Conservation (phyloP, 106 monocot species). For the Allium cepa region DNA sequence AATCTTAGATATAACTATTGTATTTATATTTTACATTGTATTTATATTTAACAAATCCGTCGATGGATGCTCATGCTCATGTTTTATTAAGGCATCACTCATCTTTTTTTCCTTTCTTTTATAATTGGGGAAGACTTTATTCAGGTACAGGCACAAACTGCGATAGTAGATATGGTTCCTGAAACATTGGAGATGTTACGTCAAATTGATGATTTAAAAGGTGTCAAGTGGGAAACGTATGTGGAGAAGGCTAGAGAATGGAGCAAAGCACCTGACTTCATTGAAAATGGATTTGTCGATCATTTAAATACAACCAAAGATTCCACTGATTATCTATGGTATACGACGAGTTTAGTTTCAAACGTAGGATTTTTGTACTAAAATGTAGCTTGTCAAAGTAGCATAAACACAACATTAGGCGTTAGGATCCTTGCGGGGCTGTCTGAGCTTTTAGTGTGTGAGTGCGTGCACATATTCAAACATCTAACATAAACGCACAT, state of each 20-base stretch:
- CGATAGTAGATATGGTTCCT: constrained; percentile 67
- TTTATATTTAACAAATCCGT: too few species aligned
- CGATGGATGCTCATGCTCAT: too few species aligned
- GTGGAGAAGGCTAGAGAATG: constrained; percentile 61
- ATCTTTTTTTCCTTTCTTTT: too few species aligned
- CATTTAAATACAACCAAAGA: constrained; percentile 95
- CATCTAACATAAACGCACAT: too few species aligned
- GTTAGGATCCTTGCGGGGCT: too few species aligned
- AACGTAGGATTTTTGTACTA: background rate
- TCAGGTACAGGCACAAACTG: constrained; percentile 67
- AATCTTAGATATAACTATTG: too few species aligned
- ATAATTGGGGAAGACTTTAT: constrained; percentile 2
- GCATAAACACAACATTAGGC: too few species aligned
- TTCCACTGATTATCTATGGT: constrained; percentile 96
- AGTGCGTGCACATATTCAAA: too few species aligned
- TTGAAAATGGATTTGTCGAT: constrained; percentile 71
- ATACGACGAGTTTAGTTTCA: constrained; percentile 68
- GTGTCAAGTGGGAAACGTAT: constrained; percentile 53
- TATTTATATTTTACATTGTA: too few species aligned
- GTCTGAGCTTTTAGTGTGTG: too few species aligned
- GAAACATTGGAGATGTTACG: constrained; percentile 29
- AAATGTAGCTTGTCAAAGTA: too few species aligned
- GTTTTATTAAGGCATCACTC: too few species aligned
- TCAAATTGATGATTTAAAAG: constrained; percentile 9
- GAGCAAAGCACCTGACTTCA: constrained; percentile 51